Percentiles rank a stretch among this genome's conserved stretches.
Evolutionary conservation across 768 basidiomycete genomes (phyloP).

Genomic region (Russula griseocarnosa): DNA sequence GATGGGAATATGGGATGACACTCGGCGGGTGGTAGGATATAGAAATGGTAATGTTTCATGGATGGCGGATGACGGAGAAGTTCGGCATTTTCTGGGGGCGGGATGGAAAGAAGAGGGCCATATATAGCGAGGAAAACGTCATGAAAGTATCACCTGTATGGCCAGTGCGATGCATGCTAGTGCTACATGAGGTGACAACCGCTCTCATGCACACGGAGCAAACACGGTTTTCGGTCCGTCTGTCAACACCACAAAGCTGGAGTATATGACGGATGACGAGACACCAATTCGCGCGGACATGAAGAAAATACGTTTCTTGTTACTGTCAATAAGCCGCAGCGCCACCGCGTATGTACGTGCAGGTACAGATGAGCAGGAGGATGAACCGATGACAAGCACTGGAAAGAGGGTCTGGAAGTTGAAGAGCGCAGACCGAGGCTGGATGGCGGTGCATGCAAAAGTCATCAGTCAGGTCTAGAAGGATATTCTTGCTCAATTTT

Average conservation of each 20-base stretch:
- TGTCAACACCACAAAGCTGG: background rate
- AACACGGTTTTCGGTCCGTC: background rate
- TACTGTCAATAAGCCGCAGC: constrained; percentile 86
- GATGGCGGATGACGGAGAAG: background rate
- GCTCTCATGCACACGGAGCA: constrained; percentile 59
- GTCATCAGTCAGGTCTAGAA: background rate
- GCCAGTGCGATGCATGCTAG: constrained; percentile 94
- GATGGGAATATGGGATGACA: no score
- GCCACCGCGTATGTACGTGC: constrained; percentile 88
- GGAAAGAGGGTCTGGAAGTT: constrained; percentile 95
- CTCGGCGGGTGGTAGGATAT: no score
- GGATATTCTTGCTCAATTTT: no score
- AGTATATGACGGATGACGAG: background rate
- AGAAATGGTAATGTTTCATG: background rate
- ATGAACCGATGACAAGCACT: constrained; percentile 95
- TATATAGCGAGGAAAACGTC: constrained; percentile 6
- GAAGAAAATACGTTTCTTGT: constrained; percentile 92
- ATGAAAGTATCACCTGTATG: constrained; percentile 55
- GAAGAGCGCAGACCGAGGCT: constrained; percentile 81
- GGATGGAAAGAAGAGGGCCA: background rate
- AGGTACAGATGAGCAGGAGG: constrained; percentile 92
- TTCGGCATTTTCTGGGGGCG: background rate
- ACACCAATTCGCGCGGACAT: constrained; percentile 95
- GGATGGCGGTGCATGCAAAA: no score
- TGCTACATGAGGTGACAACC: constrained; percentile 93